Base-by-base conservation (phyloP, 148 eudicot genomes). In the Chenopodium suecicum region DNA sequence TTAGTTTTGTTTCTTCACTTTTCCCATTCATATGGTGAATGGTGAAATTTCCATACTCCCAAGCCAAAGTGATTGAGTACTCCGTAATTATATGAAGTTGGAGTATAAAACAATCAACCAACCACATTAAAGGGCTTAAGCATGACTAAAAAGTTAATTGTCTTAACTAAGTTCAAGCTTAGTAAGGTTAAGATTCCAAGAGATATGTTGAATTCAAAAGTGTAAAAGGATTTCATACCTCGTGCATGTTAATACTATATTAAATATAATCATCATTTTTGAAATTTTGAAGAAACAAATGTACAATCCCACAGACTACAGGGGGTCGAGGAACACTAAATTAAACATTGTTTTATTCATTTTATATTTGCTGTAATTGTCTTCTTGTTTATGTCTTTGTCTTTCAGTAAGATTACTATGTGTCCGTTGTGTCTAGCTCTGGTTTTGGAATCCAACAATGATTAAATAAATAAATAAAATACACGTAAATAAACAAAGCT, bases 151-250 rank as follows among this genome's bases (percentile, higher is more conserved):
- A 74, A 74, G 64, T 27, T 50, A 27, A 52, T 52, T 52, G 23
- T 34, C 12, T 52, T 50, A 74, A 50, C 9, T 14, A 74, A 74
- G 20, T 32, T 54, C n/a, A 4, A 75, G 66, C 37, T 75, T 44
- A 56, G 27, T 31, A 56, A 32, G 47, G 23, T 14, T 62, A 20
- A 54, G 65, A 75, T 75, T 75, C 78, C 66, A 75, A 75, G 67
- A 75, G 78, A 75, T 75, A 12, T 54, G 66, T 29, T 67, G 2
- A 27, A 67, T 67, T 67, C 32, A 25, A 25, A 67, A 67, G 11
- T 67, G 37, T 67, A 25, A 19, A 16, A 46, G 32, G 25, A 73
- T 48, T 41, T 29, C 29, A 41, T 19, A 41, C 29, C 54, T 73
- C 58, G 20, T 73, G 60, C 76, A 73, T 47, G 70, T 23, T 11